Evolutionary conservation across 805 yeast species (phyloP).

Genomic region (Tetrapisispora taiwanensis): DNA sequence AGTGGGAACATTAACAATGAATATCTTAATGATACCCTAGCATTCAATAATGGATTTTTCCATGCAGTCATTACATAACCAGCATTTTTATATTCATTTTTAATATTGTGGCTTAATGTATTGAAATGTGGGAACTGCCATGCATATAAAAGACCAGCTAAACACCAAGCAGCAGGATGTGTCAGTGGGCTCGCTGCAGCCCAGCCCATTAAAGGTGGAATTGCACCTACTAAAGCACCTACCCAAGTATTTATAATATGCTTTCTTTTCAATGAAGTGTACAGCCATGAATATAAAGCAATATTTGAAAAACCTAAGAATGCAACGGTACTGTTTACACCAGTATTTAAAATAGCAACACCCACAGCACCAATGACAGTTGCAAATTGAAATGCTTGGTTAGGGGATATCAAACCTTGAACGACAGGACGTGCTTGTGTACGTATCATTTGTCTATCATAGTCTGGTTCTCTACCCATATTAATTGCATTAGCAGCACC

Average conservation of each 20-base stretch:
- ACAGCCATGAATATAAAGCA: constrained; percentile 75
- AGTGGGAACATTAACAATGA: constrained; percentile 90
- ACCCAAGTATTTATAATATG: constrained; percentile 93
- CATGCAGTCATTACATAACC: constrained; percentile 98
- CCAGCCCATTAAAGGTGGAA: constrained; percentile 99
- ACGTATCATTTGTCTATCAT: constrained; percentile 77
- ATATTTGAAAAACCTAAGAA: constrained; percentile 72
- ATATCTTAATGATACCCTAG: constrained; percentile 85
- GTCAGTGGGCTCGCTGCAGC: constrained; percentile 73
- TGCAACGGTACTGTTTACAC: constrained; percentile 83
- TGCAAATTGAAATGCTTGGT: constrained; percentile 76
- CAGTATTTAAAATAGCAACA: constrained; percentile 52
- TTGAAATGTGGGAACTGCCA: constrained; percentile 99
- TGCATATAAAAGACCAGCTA: constrained; percentile 81
- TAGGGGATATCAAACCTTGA: constrained; percentile 62
- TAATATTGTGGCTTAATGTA: constrained; percentile 77
- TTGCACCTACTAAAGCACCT: constrained; percentile 97
- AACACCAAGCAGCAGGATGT: constrained; percentile 92
- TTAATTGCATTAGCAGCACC: constrained; percentile 95
- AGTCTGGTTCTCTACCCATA: constrained; percentile 92
- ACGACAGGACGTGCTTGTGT: constrained; percentile 88
- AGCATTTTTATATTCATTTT: constrained; percentile 79
- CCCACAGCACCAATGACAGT: constrained; percentile 64
- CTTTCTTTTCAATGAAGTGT: constrained; percentile 80
- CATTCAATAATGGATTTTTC: constrained; percentile 83